These are phyloP conservation scores for Cenchrus purpureus DNA, from an alignment of 176 grass and related monocot genomes.

Conservation along the genomic window DNA sequence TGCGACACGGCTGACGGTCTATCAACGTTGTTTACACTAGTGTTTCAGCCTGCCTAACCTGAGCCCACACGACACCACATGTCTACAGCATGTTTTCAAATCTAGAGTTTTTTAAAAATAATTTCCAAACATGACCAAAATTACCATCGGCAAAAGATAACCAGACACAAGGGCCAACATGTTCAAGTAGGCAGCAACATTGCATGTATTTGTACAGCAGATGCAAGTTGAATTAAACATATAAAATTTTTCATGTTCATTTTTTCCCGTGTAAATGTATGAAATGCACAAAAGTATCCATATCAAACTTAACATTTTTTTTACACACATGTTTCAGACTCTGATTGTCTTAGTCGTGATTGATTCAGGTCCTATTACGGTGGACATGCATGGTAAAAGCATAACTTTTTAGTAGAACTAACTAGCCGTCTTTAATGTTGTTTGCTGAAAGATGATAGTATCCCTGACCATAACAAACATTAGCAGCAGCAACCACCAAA, in stretches of 20 bases:
- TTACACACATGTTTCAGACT: constrained; percentile 1
- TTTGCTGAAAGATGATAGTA: no score
- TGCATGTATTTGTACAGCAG: not conserved
- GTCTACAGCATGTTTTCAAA: not conserved
- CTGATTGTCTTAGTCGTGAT: not conserved
- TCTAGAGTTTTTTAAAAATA: not conserved
- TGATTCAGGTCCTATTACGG: not conserved
- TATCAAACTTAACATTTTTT: constrained; percentile 21
- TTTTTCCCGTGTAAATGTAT: not conserved
- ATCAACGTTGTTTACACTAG: not conserved
- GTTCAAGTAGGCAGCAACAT: not conserved
- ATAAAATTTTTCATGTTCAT: not conserved
- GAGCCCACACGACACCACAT: not conserved
- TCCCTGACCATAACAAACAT: no score
- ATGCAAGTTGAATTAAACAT: not conserved
- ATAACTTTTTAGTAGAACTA: no score
- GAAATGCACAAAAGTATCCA: constrained; percentile 10
- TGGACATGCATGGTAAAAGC: not conserved
- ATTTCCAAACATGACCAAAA: not conserved
- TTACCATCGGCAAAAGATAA: not conserved
- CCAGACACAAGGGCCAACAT: not conserved
- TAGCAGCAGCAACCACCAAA: no score
- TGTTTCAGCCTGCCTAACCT: not conserved
- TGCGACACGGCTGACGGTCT: not conserved
- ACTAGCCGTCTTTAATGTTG: no score